phyloP scores from a whole-genome alignment of 352 stramenopile genomes.

The Pythium monospermum region DNA sequence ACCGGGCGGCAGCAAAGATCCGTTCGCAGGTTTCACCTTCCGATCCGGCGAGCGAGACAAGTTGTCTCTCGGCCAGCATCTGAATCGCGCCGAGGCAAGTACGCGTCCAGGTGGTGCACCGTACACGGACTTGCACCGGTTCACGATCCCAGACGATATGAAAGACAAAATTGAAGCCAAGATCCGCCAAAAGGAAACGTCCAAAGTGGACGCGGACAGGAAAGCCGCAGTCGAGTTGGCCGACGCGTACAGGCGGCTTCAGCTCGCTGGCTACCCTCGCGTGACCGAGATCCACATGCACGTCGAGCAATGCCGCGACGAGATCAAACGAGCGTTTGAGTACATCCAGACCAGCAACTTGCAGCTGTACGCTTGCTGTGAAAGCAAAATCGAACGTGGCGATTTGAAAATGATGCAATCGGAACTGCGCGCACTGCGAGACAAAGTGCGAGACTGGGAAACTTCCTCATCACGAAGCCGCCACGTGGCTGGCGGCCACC shows the following conservation, averaged over 20 bases:
- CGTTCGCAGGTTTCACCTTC: constrained; percentile 40
- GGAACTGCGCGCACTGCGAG: constrained; percentile 45
- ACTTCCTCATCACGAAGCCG: too few species aligned
- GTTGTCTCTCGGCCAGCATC: constrained; percentile 46
- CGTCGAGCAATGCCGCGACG: constrained; percentile 59
- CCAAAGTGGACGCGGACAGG: constrained; percentile 43
- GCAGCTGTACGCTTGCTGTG: constrained; percentile 57
- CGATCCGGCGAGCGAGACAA: constrained; percentile 41
- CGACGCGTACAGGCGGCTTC: constrained; percentile 54
- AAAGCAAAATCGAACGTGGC: constrained; percentile 53
- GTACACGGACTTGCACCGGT: constrained; percentile 65
- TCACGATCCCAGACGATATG: constrained; percentile 80
- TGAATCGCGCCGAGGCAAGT: constrained; percentile 24
- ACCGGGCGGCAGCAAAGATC: constrained; percentile 10
- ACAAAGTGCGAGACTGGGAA: constrained; percentile 32
- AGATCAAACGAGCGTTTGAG: constrained; percentile 62
- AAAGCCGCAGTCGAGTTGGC: constrained; percentile 40
- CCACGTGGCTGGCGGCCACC: background rate
- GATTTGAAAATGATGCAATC: constrained; percentile 41
- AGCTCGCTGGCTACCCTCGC: constrained; percentile 53
- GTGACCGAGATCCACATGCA: constrained; percentile 54
- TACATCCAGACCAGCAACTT: constrained; percentile 62
- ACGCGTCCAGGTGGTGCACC: constrained; percentile 22
- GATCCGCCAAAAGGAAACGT: constrained; percentile 51
- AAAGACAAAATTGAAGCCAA: constrained; percentile 64